Base-by-base conservation (phyloP, 2,329 filamentous ascomycete species). In the Pseudopyricularia javanii region DNA sequence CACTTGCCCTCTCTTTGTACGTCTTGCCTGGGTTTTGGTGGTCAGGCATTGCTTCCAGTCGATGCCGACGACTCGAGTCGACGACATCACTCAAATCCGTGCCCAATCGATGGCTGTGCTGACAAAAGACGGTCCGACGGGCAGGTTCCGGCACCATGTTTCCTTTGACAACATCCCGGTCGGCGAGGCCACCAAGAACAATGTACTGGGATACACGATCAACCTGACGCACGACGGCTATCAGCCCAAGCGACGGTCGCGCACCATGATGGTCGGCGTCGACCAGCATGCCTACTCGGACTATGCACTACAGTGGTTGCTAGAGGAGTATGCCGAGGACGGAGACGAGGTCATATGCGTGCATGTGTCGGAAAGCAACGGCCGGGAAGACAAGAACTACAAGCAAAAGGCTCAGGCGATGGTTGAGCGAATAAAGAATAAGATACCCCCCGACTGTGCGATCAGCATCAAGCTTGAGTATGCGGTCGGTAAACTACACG, bases 331-430 rank as follows among this genome's bases (percentile, higher is more conserved):
- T 53, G 88, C 95, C 40, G 90, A 95, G 61, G 91, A 95, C 62
- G 90, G 91, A 17, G 91, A 96, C 64, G 89, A 95, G 68, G 85
- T 96, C 54, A 86, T 96, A 8, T 96, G 91, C 67, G 78, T 96
- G 49, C 79, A 88, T 51, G 91, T 95, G 2, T 79, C 95, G 45
- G 90, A 95, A 63, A 91, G 88, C 63, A 87, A 91, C 57, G 78
- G 83, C 51, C 86, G 85, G 51, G 79, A 85, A 57, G 79, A 83
- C 53, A 83, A 80, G 51, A 76, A 79, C 51, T 95, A 95, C 67
- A 81, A 85, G 40, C 76, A 82, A 20, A 86, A 93, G 59, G 91
- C 91, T 0, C 77, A 85, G 56, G 73, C 76, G 47, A 73, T 95
- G 60, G 82, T 95, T 68, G 76, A 86, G 56, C 74, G 79, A 50